Evolutionary conservation across 306 rosid genomes (phyloP).

Genomic region (Quercus suber): DNA sequence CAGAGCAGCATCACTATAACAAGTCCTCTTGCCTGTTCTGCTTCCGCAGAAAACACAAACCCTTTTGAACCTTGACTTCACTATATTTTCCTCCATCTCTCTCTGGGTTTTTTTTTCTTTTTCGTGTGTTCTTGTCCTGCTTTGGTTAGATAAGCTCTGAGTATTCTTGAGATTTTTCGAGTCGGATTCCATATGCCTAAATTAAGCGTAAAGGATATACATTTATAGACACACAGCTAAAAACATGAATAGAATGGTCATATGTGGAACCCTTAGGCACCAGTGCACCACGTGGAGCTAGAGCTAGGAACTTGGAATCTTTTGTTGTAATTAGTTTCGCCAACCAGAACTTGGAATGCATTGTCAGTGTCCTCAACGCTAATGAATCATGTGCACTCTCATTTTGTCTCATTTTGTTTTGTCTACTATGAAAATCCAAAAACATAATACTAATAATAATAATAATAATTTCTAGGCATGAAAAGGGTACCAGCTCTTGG

Average conservation of each 20-base stretch:
- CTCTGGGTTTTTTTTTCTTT: not conserved
- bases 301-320: not conserved
- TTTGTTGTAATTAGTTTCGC: not conserved
- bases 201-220: not conserved
- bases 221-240: not conserved
- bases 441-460: no score
- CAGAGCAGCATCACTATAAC: constrained; percentile 31
- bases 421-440: no score
- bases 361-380: no score
- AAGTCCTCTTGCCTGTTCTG: constrained; percentile 23
- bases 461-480: no score
- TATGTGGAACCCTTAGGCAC: not conserved
- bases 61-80: constrained; percentile 17
- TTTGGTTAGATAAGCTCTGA: not conserved
- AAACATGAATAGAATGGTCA: not conserved
- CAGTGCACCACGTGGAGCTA: not conserved
- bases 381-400: no score
- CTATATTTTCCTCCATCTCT: constrained; percentile 7
- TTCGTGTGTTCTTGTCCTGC: not conserved
- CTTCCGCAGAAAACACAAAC: constrained; percentile 38
- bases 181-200: not conserved
- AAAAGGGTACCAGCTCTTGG: constrained; percentile 20
- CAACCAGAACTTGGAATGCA: no score
- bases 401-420: no score
- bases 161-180: not conserved